These are phyloP conservation scores for Septoria petroselini DNA, from an alignment of 2,329 filamentous ascomycete species.

Conservation along the genomic window DNA sequence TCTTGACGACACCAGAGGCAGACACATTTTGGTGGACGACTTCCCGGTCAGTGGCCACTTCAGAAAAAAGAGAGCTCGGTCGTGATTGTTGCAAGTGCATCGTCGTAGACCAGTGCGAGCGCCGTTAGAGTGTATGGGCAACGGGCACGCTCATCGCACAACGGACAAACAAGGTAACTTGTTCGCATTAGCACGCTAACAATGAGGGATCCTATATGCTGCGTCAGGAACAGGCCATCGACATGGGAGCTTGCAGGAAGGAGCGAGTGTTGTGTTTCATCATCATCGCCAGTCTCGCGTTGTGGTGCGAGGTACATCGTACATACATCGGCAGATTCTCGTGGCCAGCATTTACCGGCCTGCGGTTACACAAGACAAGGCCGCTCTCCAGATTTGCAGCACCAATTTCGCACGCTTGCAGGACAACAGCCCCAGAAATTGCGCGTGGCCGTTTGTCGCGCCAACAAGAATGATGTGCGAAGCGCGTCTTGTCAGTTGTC, in stretches of 20 bases:
- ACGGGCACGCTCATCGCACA: neutral
- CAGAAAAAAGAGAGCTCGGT: neutral
- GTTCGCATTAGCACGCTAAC: neutral
- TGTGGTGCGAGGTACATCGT: neutral
- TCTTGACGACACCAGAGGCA: constrained; percentile 7
- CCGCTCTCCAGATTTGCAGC: neutral
- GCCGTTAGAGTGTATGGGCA: no score
- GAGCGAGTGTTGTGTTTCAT: constrained; percentile 7
- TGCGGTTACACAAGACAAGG: constrained; percentile 1
- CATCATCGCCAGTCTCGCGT: neutral
- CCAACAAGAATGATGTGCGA: neutral
- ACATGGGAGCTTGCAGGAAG: constrained; percentile 1
- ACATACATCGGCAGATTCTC: constrained; percentile 2
- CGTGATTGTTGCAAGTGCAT: neutral
- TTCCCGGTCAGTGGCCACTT: neutral
- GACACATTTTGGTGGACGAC: constrained; percentile 2
- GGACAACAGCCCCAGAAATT: neutral
- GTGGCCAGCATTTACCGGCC: neutral
- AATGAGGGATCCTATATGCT: neutral
- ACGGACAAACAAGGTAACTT: neutral
- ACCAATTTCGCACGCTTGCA: neutral
- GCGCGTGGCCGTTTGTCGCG: neutral
- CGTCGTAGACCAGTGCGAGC: neutral
- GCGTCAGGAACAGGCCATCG: neutral
- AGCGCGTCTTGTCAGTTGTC: neutral